Percentiles rank a stretch among this genome's conserved stretches.
Conservation (phyloP, 305 asterid species). For the Plantago coronopus region DNA sequence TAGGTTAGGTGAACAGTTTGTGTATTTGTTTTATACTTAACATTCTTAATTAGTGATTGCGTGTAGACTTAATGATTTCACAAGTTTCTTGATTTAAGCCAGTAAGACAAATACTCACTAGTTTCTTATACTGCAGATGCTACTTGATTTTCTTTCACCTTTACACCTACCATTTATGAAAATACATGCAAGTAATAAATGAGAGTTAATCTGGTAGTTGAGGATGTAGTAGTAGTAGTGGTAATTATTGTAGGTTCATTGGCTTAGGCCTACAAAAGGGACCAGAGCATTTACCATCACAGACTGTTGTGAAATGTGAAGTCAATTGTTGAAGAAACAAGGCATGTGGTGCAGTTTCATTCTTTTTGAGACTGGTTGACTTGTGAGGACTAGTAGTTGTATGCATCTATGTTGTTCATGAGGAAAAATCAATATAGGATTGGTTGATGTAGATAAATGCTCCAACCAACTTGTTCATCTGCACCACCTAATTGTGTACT, state of each 20-base stretch:
- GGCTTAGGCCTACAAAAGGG: constrained; percentile 20
- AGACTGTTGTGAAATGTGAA: constrained; percentile 14
- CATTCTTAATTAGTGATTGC: background rate
- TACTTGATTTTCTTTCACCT: background rate
- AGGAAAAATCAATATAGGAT: background rate
- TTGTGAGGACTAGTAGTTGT: constrained; percentile 20
- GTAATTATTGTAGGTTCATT: constrained; percentile 13
- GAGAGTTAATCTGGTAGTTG: constrained; percentile 47
- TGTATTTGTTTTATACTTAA: background rate
- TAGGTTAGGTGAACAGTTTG: background rate
- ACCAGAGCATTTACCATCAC: constrained; percentile 42
- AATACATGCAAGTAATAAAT: constrained; percentile 4
- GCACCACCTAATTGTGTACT: constrained; percentile 8
- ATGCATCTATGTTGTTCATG: constrained; percentile 1
- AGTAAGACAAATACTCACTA: background rate
- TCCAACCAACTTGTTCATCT: constrained; percentile 18
- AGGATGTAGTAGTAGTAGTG: constrained; percentile 27
- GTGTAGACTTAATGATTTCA: background rate
- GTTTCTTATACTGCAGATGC: background rate
- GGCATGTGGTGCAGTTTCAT: constrained; percentile 22
- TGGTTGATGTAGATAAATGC: constrained; percentile 21
- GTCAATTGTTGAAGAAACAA: constrained; percentile 20
- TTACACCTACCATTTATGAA: background rate
- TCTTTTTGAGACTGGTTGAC: constrained; percentile 25
- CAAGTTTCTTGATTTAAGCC: background rate